A percentile compares a stretch with the other conserved stretches of the same genome.
These are phyloP conservation scores for Leccinum griseonigrum DNA, from an alignment of 1,284 basidiomycete species.

Conservation along the genomic window DNA sequence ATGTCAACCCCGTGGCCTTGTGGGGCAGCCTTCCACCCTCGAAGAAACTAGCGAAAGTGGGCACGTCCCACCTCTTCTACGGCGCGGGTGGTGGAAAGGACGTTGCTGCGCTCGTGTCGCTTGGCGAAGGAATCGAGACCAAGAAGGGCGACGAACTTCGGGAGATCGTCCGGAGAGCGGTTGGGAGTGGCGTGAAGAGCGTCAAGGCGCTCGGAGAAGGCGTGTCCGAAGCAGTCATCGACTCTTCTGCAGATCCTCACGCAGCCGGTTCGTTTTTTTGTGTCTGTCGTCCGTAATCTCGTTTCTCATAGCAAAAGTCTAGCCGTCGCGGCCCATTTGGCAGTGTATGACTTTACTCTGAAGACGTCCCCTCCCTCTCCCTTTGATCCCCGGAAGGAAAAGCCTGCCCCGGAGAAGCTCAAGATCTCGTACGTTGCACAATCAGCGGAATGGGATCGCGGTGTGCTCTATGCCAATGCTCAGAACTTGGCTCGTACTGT, in stretches of 20 bases:
- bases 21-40: constrained; percentile 42
- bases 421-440: constrained; percentile 42
- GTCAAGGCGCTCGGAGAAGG: constrained; percentile 57
- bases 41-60: constrained; percentile 55
- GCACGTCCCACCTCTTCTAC: constrained; percentile 66
- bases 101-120: constrained; percentile 56
- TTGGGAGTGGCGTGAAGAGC: constrained; percentile 66
- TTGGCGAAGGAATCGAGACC: constrained; percentile 57
- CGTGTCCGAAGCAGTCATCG: constrained; percentile 56
- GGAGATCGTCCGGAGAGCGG: constrained; percentile 63
- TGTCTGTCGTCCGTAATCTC: not conserved
- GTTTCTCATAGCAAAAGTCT: not conserved
- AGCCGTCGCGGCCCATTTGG: constrained; percentile 78
- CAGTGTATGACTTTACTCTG: constrained; percentile 70
- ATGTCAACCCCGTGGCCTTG: constrained; percentile 38
- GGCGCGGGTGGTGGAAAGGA: constrained; percentile 39
- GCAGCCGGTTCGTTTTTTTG: constrained; percentile 52
- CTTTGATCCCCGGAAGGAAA: constrained; percentile 54
- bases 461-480: constrained; percentile 69
- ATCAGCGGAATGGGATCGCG: constrained; percentile 67
- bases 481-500: constrained; percentile 86
- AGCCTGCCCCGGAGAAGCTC: constrained; percentile 48
- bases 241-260: constrained; percentile 67
- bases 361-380: constrained; percentile 66
- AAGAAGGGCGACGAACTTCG: constrained; percentile 51